A percentile compares a stretch with the other conserved stretches of the same genome.
These are phyloP conservation scores for Fusarium abutilonis DNA, from an alignment of 2,329 filamentous ascomycete genomes.

Conservation along the genomic window DNA sequence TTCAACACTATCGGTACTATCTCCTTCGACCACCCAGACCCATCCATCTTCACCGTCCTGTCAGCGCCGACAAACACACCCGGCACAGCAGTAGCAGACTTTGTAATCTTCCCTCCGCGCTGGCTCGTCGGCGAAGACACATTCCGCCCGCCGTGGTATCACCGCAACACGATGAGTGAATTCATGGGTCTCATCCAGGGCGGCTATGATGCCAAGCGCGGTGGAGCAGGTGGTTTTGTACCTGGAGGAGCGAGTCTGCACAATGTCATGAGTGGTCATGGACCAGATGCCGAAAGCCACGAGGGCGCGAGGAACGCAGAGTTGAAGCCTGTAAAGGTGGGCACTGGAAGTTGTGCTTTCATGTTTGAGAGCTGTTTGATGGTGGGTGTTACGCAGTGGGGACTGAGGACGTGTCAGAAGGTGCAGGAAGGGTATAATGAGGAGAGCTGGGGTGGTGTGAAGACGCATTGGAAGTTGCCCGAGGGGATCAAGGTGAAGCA, in stretches of 20 bases:
- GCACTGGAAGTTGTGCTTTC: slow-evolving; percentile 70
- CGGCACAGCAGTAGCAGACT: slow-evolving; percentile 74
- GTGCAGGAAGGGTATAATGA: slow-evolving; percentile 76
- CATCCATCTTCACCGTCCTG: slow-evolving; percentile 79
- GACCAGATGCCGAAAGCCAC: slow-evolving; percentile 66
- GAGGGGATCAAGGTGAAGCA: slow-evolving; percentile 47
- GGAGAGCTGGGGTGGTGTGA: slow-evolving; percentile 80
- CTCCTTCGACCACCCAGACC: slow-evolving; percentile 81
- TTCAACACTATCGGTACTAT: slow-evolving; percentile 80
- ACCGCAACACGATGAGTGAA: slow-evolving; percentile 74
- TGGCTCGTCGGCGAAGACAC: slow-evolving; percentile 77
- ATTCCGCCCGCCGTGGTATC: slow-evolving; percentile 78
- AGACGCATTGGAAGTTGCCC: slow-evolving; percentile 67
- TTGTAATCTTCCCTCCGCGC: slow-evolving; percentile 76
- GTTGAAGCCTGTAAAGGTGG: slow-evolving; percentile 66
- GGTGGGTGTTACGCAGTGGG: slow-evolving; percentile 78
- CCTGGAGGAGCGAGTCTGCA: slow-evolving; percentile 71
- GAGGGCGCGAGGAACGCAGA: slow-evolving; percentile 66
- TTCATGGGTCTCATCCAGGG: slow-evolving; percentile 70
- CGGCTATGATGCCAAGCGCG: slow-evolving; percentile 71
- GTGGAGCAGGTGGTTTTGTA: slow-evolving; percentile 62
- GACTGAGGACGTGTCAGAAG: slow-evolving; percentile 66
- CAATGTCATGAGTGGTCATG: slow-evolving; percentile 76
- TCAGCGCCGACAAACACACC: slow-evolving; percentile 69
- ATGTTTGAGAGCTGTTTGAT: slow-evolving; percentile 77